phyloP scores from a whole-genome alignment of 345 rosid genomes.

The Mangifera indica region DNA sequence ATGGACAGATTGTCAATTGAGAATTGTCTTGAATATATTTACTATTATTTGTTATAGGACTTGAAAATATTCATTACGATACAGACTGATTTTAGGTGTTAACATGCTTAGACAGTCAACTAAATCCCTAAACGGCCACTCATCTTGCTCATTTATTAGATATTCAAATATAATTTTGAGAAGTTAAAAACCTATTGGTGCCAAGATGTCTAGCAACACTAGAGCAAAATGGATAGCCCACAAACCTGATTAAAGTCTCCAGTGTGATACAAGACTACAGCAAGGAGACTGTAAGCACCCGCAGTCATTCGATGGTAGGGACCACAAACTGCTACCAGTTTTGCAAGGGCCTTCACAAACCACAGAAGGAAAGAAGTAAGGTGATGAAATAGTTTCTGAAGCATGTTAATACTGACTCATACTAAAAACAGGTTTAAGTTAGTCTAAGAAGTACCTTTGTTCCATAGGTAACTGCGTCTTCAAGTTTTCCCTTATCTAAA shows the following conservation, averaged over 20 bases:
- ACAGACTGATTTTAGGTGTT: background rate
- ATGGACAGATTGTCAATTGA: constrained; percentile 24
- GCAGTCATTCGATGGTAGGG: constrained; percentile 99
- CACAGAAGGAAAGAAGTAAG: constrained; percentile 21
- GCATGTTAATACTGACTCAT: constrained; percentile 15
- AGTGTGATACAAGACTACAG: constrained; percentile 95
- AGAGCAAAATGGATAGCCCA: constrained; percentile 16
- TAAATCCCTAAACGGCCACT: background rate
- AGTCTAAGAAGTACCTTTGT: constrained; percentile 56
- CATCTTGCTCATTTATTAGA: background rate
- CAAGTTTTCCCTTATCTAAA: constrained; percentile 97
- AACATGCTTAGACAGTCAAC: background rate
- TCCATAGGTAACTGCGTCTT: constrained; percentile 96
- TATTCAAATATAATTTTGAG: constrained; percentile 2
- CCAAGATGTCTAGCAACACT: constrained; percentile 4
- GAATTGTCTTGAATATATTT: constrained; percentile 22
- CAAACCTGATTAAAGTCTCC: constrained; percentile 98
- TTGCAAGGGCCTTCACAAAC: constrained; percentile 78
- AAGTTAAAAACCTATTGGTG: constrained; percentile 9
- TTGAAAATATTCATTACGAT: constrained; percentile 18
- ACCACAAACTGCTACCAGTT: constrained; percentile 96
- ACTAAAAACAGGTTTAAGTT: constrained; percentile 15
- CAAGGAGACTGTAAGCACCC: constrained; percentile 99
- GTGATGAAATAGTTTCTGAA: constrained; percentile 2
- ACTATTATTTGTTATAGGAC: no score